Evolutionary conservation across 1,139 yeast species (phyloP), one percentile per base, ranked within the genome.

Genomic region (Lodderomyces elongisporus): DNA sequence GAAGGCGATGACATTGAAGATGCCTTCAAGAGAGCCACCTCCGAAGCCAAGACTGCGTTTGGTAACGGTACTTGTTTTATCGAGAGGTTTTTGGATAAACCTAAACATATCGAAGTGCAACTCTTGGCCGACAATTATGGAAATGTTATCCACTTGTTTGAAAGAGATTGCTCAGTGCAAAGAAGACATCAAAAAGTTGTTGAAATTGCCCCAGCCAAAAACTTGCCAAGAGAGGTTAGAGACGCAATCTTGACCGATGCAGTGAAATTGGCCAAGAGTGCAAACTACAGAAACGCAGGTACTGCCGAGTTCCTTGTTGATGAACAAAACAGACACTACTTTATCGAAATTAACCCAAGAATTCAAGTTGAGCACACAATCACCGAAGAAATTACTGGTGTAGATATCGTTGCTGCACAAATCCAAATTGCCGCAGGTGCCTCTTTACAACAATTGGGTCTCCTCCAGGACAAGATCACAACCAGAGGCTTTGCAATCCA

Each of bases 351-450:
- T 66, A 91, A 91, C 70, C 98, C 99, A 42, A 82, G 98, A 71
- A 91, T 91, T 57, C 97, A 91, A 66, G 97, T 89, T 42, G 98
- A 91, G 70, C 98, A 91, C 66, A 91, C 98, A 33, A 91, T 91
- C 60, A 89, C 98, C 38, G 99, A 91, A 66, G 98, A 91, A 67
- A 91, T 91, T 58, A 91, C 98, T 16, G 98, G 99, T 47, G 94
- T 91, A 44, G 98, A 91, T 62, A 74, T 91, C 46, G 97, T 91
- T 22, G 96, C 97, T 41, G 98, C 98, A 14, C 99, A 91, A 68
- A 91, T 91, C 52, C 98, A 93, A 69, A 88, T 91, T 53, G 97
- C 97, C 35, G 98, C 97, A 5, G 99, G 99, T 52, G 98, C 98
- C 25, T 77, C 95, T 3, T 73, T 91, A 51, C 81, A 80, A 47